These are phyloP conservation scores for Fusarium clavum DNA, from an alignment of 2,329 filamentous ascomycete species.

Conservation along the genomic window DNA sequence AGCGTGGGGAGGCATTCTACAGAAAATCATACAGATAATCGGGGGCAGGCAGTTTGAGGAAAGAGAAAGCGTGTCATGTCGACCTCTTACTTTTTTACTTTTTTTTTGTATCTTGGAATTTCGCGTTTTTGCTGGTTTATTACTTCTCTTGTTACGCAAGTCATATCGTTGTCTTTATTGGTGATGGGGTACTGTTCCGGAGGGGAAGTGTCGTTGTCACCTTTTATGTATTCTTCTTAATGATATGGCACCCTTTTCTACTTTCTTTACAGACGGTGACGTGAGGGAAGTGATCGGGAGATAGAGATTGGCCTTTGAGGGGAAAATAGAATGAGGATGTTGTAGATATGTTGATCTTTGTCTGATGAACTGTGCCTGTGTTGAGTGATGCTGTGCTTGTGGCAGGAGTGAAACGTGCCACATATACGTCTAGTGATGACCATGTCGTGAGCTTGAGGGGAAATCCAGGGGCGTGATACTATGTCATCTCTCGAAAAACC, in stretches of 20 bases:
- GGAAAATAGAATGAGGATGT: neutral
- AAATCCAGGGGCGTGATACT: too few relatives aligned
- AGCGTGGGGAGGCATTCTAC: slow-evolving; percentile 16
- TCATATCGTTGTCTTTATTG: slow-evolving; percentile 1
- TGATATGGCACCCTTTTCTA: slow-evolving; percentile 36
- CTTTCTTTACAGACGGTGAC: slow-evolving; percentile 16
- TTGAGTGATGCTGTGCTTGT: neutral
- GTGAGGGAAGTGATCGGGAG: neutral
- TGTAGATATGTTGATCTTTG: neutral
- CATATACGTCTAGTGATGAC: neutral
- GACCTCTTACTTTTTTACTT: neutral
- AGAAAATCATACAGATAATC: slow-evolving; percentile 4
- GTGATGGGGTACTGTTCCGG: slow-evolving; percentile 3
- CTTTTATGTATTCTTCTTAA: slow-evolving; percentile 35
- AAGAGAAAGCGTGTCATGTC: slow-evolving; percentile 10
- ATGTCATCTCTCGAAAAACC: too few relatives aligned
- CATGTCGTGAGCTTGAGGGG: neutral
- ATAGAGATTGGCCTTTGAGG: neutral
- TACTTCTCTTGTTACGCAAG: slow-evolving; percentile 4
- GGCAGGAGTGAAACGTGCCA: neutral
- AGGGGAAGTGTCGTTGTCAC: neutral
- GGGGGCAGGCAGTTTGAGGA: slow-evolving; percentile 1
- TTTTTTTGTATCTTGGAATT: slow-evolving; percentile 26
- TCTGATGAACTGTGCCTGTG: neutral
- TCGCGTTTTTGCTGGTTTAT: slow-evolving; percentile 1